Percentiles rank a stretch among this genome's conserved stretches.
Evolutionary conservation across 129 eudicot species (phyloP).

Genomic region (Pittosporum tobira): DNA sequence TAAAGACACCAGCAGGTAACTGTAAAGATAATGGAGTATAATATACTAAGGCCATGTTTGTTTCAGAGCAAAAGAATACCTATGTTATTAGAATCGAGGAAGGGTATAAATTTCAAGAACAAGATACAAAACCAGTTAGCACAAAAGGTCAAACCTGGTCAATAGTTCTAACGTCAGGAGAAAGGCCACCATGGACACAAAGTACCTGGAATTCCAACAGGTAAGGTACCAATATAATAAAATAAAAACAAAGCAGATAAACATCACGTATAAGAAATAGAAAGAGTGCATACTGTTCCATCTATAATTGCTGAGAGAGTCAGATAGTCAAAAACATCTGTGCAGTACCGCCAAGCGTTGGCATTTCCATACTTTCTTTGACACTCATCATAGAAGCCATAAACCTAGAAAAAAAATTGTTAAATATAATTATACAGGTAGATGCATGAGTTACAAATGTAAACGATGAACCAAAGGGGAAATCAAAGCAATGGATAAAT

Average conservation of each 20-base stretch:
- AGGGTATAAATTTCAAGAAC: too few species aligned
- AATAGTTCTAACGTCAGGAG: constrained; percentile 90
- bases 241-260: neutral
- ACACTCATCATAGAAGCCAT: constrained; percentile 96
- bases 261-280: neutral
- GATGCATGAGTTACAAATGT: neutral
- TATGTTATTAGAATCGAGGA: too few species aligned
- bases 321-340: constrained; percentile 89
- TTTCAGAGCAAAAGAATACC: too few species aligned
- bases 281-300: constrained; percentile 61
- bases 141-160: constrained; percentile 65
- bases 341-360: constrained; percentile 99
- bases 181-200: constrained; percentile 98
- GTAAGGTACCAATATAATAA: neutral
- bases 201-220: constrained; percentile 48
- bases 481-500: too few species aligned
- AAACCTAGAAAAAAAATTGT: constrained; percentile 36
- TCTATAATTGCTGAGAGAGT: constrained; percentile 95
- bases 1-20: constrained; percentile 1
- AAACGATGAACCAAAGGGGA: too few species aligned
- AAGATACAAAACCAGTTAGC: constrained; percentile 6
- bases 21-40: too few species aligned
- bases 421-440: too few species aligned
- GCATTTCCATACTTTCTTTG: constrained; percentile 99
- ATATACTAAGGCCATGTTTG: too few species aligned